Percentiles rank a stretch among this genome's conserved stretches.
phyloP scores from a whole-genome alignment of 352 stramenopile species.

The Aphanomyces astaci region DNA sequence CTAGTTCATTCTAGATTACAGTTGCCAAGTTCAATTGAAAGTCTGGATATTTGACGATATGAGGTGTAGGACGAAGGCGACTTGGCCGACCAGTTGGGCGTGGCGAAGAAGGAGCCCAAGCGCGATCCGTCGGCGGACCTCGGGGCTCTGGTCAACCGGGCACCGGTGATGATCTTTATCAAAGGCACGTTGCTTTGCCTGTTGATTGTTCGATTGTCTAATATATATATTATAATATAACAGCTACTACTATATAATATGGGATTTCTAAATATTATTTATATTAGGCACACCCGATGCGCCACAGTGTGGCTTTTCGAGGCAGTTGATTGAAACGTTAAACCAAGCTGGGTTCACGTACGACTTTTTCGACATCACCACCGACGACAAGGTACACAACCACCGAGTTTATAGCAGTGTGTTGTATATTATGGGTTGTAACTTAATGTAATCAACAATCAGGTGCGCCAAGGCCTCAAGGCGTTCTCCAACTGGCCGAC shows the following conservation, averaged over 20 bases:
- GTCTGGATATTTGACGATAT: too few species aligned
- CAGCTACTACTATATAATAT: too few species aligned
- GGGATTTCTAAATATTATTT: too few species aligned
- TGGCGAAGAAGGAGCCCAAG: constrained; percentile 86
- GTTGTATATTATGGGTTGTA: too few species aligned
- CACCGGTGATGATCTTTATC: constrained; percentile 98
- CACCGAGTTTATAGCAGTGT: not conserved
- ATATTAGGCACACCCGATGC: constrained; percentile 66
- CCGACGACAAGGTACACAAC: constrained; percentile 78
- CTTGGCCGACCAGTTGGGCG: constrained; percentile 82
- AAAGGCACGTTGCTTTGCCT: constrained; percentile 63
- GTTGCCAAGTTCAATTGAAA: too few species aligned
- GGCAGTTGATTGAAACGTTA: constrained; percentile 92
- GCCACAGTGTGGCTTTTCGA: constrained; percentile 94
- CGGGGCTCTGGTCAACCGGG: constrained; percentile 81
- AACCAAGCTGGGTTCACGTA: constrained; percentile 87
- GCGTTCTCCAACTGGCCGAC: constrained; percentile 97
- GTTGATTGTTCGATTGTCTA: not conserved
- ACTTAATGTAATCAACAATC: too few species aligned
- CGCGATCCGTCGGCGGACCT: constrained; percentile 42
- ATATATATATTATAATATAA: not conserved
- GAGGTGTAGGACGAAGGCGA: constrained; percentile 61
- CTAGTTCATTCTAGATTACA: too few species aligned
- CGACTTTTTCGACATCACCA: constrained; percentile 95
- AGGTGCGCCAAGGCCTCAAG: constrained; percentile 95